Evolutionary conservation across 2,329 filamentous ascomycete genomes (phyloP).

Genomic region (Dothistroma pini): DNA sequence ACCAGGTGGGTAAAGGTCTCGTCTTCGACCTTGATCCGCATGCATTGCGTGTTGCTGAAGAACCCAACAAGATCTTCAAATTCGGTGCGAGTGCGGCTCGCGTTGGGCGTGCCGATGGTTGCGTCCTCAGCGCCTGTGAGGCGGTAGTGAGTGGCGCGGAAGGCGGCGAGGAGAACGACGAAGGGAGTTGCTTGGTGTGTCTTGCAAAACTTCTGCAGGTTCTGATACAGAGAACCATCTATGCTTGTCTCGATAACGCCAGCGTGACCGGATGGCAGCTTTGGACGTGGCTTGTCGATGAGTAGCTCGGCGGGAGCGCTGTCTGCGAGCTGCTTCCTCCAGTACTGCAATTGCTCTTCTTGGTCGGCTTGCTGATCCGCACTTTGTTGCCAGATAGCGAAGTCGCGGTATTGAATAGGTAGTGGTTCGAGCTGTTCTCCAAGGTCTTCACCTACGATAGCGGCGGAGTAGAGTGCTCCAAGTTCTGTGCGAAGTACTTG

Average conservation of each 20-base stretch:
- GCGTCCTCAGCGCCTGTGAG: constrained; percentile 7
- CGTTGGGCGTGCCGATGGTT: constrained; percentile 6
- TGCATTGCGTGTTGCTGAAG: constrained; percentile 10
- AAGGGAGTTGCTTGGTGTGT: constrained; percentile 4
- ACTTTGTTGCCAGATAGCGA: constrained; percentile 1
- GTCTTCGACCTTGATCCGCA: constrained; percentile 4
- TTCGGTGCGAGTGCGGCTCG: constrained; percentile 5
- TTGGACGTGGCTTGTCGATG: constrained; percentile 5
- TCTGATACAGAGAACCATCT: neutral
- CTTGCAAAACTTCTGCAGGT: constrained; percentile 1
- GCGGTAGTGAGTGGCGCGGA: constrained; percentile 9
- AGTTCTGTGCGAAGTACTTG: constrained; percentile 6
- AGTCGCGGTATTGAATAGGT: constrained; percentile 10
- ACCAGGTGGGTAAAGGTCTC: constrained; percentile 7
- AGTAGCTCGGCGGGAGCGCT: constrained; percentile 7
- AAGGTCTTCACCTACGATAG: neutral
- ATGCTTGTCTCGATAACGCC: neutral
- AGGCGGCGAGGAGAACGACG: constrained; percentile 6
- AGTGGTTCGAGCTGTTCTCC: neutral
- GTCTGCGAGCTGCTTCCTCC: constrained; percentile 4
- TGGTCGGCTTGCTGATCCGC: neutral
- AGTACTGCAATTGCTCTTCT: constrained; percentile 9
- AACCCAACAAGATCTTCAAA: constrained; percentile 8
- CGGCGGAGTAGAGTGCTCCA: constrained; percentile 4
- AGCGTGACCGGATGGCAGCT: constrained; percentile 2